Evolutionary conservation across 345 rosid species (phyloP).

Genomic region (Gossypium anomalum): DNA sequence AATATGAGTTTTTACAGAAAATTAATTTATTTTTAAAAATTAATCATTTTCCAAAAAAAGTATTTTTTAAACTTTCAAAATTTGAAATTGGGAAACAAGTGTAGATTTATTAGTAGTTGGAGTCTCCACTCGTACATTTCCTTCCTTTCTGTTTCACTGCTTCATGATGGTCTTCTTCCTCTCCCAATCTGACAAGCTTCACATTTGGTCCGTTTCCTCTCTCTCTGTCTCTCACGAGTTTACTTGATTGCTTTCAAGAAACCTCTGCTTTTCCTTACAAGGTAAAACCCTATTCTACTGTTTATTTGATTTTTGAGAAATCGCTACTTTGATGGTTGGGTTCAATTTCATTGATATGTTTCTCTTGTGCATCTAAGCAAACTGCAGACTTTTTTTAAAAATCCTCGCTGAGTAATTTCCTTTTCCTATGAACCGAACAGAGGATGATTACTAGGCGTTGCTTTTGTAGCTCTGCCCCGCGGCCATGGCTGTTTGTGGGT

Average conservation of each 20-base stretch:
- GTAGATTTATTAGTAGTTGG: no score
- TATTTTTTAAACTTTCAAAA: no score
- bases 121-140: no score
- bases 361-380: background rate
- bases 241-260: background rate
- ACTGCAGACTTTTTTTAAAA: background rate
- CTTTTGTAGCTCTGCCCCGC: constrained; percentile 46
- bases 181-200: no score
- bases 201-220: no score
- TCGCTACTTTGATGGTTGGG: background rate
- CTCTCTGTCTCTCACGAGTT: background rate
- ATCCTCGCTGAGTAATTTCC: background rate
- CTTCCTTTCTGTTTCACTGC: no score
- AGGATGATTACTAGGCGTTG: constrained; percentile 32
- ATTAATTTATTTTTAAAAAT: no score
- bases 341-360: background rate
- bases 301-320: background rate
- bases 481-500: constrained; percentile 82
- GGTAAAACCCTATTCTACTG: background rate
- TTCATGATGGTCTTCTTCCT: no score
- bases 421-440: background rate
- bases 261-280: background rate
- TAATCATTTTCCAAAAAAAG: no score
- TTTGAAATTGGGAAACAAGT: no score
- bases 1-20: no score